A percentile compares a stretch with the other conserved stretches of the same genome.
Evolutionary conservation across 495 filamentous ascomycete species (phyloP).

Genomic region (Trichocladium antarcticum): DNA sequence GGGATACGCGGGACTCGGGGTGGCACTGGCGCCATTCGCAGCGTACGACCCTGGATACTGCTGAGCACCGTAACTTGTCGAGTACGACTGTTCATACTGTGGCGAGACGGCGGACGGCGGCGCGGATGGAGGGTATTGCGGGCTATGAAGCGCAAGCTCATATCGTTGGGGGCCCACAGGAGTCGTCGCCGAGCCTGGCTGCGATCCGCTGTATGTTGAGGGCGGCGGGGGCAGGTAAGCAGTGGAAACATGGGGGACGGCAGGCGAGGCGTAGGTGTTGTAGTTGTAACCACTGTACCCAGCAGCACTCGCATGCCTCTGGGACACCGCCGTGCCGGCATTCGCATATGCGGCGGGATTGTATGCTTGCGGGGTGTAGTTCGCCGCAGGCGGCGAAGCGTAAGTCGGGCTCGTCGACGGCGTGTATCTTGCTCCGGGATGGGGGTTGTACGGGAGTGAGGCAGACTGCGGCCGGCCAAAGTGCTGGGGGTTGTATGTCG

Average conservation of each 20-base stretch:
- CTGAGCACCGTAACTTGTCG: conserved; percentile 15
- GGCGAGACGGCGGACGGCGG: conserved; percentile 13
- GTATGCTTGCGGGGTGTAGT: conserved; percentile 36
- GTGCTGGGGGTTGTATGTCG: conserved; percentile 72
- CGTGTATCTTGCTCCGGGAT: conserved; percentile 26
- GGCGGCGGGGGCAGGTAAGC: conserved; percentile 28
- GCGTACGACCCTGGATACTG: conserved; percentile 22
- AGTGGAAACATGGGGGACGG: conserved; percentile 23
- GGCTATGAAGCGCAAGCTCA: conserved; percentile 26
- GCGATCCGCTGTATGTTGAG: conserved; percentile 22
- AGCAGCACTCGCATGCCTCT: conserved; percentile 35
- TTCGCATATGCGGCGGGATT: conserved; percentile 42
- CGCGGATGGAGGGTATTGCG: conserved; percentile 24
- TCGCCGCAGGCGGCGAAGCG: conserved; percentile 18
- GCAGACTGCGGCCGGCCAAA: conserved; percentile 57
- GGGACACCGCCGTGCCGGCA: conserved; percentile 24
- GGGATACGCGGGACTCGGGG: conserved; percentile 22
- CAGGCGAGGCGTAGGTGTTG: conserved; percentile 30
- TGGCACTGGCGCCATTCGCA: conserved; percentile 23
- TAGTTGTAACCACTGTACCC: conserved; percentile 35
- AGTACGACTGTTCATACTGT: conserved; percentile 23
- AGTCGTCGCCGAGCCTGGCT: conserved; percentile 22
- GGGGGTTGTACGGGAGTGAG: conserved; percentile 35
- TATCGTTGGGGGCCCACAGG: conserved; percentile 26
- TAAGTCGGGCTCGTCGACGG: conserved; percentile 26